These are phyloP conservation scores for Exophiala phaeomuriformis DNA, from an alignment of 2,329 filamentous ascomycete species.

Conservation along the genomic window DNA sequence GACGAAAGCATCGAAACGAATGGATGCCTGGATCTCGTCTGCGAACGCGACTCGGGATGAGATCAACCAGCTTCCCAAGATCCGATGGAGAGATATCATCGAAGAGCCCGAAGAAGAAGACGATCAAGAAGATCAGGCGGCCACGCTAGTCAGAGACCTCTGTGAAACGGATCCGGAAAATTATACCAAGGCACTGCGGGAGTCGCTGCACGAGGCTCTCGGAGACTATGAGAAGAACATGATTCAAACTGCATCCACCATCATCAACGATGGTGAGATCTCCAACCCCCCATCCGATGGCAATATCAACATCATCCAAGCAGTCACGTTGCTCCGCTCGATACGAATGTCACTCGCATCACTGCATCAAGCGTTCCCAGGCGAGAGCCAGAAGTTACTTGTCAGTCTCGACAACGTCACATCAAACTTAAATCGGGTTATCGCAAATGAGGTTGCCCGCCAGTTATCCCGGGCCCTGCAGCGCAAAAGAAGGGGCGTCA, in stretches of 20 bases:
- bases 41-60: conserved; percentile 7
- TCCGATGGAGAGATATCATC: conserved; percentile 25
- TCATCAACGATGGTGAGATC: neutral
- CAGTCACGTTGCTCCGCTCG: conserved; percentile 13
- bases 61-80: conserved; percentile 12
- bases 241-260: conserved; percentile 1
- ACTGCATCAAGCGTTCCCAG: conserved; percentile 15
- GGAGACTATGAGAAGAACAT: conserved; percentile 8
- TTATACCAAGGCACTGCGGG: conserved; percentile 8
- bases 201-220: conserved; percentile 7
- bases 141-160: conserved; percentile 12
- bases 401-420: conserved; percentile 5
- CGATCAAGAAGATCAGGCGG: conserved; percentile 24
- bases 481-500: too few species aligned
- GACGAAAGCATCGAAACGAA: conserved; percentile 6
- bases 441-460: conserved; percentile 16
- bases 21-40: conserved; percentile 15
- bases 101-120: conserved; percentile 28
- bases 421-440: conserved; percentile 9
- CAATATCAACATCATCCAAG: neutral
- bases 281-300: neutral
- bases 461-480: neutral
- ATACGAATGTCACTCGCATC: conserved; percentile 14
- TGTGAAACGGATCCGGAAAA: conserved; percentile 14
- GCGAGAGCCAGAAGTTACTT: conserved; percentile 3